Evolutionary conservation across 2,329 filamentous ascomycete genomes (phyloP), one percentile per base, ranked within the genome.

Genomic region (Falciphora oryzae): DNA sequence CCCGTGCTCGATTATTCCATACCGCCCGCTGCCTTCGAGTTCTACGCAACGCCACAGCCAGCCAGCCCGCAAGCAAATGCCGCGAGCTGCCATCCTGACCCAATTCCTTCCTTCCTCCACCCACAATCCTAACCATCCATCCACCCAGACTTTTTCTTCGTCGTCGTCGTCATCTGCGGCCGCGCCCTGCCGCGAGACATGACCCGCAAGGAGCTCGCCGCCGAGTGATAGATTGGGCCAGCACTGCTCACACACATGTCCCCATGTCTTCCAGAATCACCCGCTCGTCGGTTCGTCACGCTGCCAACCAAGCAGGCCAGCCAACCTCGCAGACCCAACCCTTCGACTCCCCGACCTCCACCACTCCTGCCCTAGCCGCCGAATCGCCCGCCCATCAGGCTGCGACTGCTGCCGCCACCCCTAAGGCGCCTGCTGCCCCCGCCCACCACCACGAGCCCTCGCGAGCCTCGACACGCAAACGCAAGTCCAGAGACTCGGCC

Each of bases 231-330:
- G 50, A 53, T 29, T 56, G 50, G 25, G 44, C 25, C 61, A 63
- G 61, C 31, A 56, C 28, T 63, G 56, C 61, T 63, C 61, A 63
- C 61, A 63, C 61, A 61, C 59, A 61, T 61, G 59, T 76, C 89
- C 91, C 94, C 88, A 97, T 97, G 93, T 92, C 91, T 87, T 83
- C 88, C 86, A 97, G 93, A 91, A 89, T 95, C 74, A 97, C 94
- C 84, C 92, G 94, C 83, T 95, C 93, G 74, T 90, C 93, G 78
- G 90, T 93, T 82, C 93, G 93, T 83, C 89, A 92, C 86, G 91
- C 91, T 81, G 90, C 91, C 75, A 86, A 78, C 75, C 81, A 81
- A 74, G 79, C 80, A 79, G 80, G 79, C 71, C 79, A 80, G 73
- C 38, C 38, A 44, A 1, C 38, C 44, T 53, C 44, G 22, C 44